Conservation (phyloP, 2,329 filamentous ascomycete species). For the Pseudogymnoascus sp. region DNA sequence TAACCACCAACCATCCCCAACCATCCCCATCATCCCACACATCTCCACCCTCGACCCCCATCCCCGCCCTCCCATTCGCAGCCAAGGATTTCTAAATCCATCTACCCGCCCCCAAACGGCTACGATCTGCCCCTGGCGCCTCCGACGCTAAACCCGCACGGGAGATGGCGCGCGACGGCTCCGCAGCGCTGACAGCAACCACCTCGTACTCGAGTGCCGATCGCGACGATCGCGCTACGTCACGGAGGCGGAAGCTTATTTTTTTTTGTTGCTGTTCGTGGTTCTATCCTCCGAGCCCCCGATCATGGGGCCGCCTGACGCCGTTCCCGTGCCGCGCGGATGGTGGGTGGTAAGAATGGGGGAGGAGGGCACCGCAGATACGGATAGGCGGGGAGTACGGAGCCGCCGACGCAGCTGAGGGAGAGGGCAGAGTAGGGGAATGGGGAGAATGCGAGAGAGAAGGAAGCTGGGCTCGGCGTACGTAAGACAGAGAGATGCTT, state of each 20-base stretch:
- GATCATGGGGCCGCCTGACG: not conserved
- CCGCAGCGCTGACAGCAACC: not conserved
- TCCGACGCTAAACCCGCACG: not conserved
- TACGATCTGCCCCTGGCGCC: not conserved
- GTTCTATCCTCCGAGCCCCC: not conserved
- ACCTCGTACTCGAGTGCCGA: not conserved
- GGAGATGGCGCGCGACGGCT: not conserved
- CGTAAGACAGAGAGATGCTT: not conserved
- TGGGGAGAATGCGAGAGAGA: not conserved
- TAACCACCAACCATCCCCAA: not conserved
- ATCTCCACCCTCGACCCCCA: not conserved
- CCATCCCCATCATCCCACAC: not conserved
- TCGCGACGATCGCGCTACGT: not conserved
- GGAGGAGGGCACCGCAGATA: not conserved
- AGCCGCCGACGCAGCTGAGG: not conserved
- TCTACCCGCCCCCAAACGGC: not conserved
- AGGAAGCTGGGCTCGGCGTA: not conserved
- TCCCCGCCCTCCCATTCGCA: not conserved
- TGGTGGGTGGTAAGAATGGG: not conserved
- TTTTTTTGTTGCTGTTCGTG: not conserved
- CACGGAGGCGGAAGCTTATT: slow-evolving; percentile 4
- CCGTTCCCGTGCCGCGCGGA: not conserved
- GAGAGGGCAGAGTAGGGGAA: not conserved
- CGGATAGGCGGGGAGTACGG: not conserved
- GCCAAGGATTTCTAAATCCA: not conserved